Evolutionary conservation across 2,329 filamentous ascomycete genomes (phyloP).

Genomic region (Colletotrichum lini): DNA sequence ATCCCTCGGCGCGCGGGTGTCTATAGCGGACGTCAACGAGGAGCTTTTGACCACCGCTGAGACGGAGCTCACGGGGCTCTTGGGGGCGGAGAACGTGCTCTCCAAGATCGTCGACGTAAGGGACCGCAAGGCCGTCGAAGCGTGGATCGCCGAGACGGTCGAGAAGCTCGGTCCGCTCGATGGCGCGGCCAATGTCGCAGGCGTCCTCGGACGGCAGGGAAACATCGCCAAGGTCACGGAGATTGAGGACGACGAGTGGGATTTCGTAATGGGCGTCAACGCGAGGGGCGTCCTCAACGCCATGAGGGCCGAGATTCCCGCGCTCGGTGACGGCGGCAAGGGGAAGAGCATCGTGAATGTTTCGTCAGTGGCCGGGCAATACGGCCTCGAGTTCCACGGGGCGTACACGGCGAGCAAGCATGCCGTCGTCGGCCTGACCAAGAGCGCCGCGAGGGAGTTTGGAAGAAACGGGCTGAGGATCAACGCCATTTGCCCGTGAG

Average conservation of each 20-base stretch:
- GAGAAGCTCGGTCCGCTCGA: constrained; percentile 55
- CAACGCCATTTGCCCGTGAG: constrained; percentile 49
- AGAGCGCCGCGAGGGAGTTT: constrained; percentile 49
- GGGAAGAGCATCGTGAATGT: constrained; percentile 62
- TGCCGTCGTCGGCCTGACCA: constrained; percentile 50
- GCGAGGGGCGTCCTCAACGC: constrained; percentile 64
- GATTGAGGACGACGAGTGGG: constrained; percentile 58
- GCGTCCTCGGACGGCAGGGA: constrained; percentile 40
- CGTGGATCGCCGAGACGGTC: constrained; percentile 52
- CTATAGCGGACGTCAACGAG: constrained; percentile 62
- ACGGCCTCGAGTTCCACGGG: constrained; percentile 48
- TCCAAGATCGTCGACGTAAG: constrained; percentile 37
- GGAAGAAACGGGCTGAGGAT: constrained; percentile 45
- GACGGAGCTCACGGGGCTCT: constrained; percentile 15
- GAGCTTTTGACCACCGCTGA: constrained; percentile 47
- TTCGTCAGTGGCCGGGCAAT: constrained; percentile 57
- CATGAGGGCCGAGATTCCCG: constrained; percentile 62
- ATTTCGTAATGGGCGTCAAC: constrained; percentile 60
- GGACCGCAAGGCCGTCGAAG: constrained; percentile 37
- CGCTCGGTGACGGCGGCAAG: constrained; percentile 51
- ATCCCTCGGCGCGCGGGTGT: constrained; percentile 59
- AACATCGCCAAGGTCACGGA: constrained; percentile 43
- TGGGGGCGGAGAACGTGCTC: constrained; percentile 21
- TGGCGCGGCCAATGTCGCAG: constrained; percentile 58
- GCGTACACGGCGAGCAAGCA: constrained; percentile 52